Percentiles rank a stretch among this genome's conserved stretches.
phyloP scores from a whole-genome alignment of 495 filamentous ascomycete species.

The Aspergillus olivimuriae region DNA sequence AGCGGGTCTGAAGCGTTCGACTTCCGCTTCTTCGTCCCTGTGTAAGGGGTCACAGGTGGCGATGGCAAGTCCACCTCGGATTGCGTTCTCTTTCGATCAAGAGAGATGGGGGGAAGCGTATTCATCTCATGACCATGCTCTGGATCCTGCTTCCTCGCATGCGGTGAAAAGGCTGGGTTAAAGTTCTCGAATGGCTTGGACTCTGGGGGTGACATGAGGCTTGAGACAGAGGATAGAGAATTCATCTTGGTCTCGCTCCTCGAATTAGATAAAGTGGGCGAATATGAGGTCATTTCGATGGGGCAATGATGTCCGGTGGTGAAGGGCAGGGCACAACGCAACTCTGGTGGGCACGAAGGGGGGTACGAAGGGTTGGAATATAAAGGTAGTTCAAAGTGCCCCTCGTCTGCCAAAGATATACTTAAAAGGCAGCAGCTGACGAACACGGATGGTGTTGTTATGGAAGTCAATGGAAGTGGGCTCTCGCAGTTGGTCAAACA shows the following conservation, averaged over 20 bases:
- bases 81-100: conserved; percentile 42
- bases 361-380: neutral
- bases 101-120: conserved; percentile 43
- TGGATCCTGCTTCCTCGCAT: conserved; percentile 23
- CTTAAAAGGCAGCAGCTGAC: conserved; percentile 6
- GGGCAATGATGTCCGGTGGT: too few species aligned
- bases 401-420: conserved; percentile 4
- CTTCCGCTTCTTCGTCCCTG: conserved; percentile 46
- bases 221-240: conserved; percentile 48
- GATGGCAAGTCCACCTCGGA: conserved; percentile 54
- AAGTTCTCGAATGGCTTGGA: conserved; percentile 57
- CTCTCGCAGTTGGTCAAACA: conserved; percentile 19
- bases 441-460: conserved; percentile 23
- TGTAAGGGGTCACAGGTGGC: conserved; percentile 65
- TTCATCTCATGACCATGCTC: conserved; percentile 37
- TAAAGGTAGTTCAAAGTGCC: neutral
- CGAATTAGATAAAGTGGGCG: conserved; percentile 16
- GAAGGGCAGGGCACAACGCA: too few species aligned
- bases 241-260: conserved; percentile 36
- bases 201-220: conserved; percentile 73
- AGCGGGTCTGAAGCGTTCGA: conserved; percentile 37
- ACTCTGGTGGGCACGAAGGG: too few species aligned
- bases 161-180: conserved; percentile 31
- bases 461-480: conserved; percentile 36
- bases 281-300: conserved; percentile 31